Conservation (phyloP, 768 basidiomycete genomes). For the Boletus rubescentipes region DNA sequence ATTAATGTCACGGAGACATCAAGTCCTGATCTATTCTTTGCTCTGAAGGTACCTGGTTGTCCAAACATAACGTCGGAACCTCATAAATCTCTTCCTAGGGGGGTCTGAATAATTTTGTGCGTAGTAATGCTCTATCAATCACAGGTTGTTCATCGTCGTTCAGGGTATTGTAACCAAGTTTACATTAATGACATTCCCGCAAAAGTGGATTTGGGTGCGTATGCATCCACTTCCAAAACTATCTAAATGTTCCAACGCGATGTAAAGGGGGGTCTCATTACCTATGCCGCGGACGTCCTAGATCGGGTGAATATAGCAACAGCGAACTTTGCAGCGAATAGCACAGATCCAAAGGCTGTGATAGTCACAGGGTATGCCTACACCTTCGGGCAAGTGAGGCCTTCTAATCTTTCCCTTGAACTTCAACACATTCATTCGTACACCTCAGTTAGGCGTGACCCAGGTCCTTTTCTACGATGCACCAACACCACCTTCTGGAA, state of each 20-base stretch:
- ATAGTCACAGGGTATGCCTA: slow-evolving; percentile 45
- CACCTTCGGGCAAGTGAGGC: not conserved
- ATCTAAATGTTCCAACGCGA: not conserved
- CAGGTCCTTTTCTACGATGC: slow-evolving; percentile 55
- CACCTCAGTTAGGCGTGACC: slow-evolving; percentile 11
- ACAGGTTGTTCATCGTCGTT: not conserved
- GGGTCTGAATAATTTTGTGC: slow-evolving; percentile 58
- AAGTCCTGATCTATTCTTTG: slow-evolving; percentile 42
- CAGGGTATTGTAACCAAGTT: slow-evolving; percentile 60
- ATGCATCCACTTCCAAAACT: not conserved
- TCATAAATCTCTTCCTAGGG: slow-evolving; percentile 37
- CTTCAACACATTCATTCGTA: not conserved
- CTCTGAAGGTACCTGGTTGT: slow-evolving; percentile 35
- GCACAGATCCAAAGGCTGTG: slow-evolving; percentile 14
- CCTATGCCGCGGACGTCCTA: slow-evolving; percentile 10
- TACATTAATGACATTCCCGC: slow-evolving; percentile 51
- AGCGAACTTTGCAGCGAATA: slow-evolving; percentile 9
- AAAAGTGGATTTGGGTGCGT: slow-evolving; percentile 56
- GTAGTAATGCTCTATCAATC: not conserved
- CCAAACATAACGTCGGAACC: not conserved
- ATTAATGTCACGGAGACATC: slow-evolving; percentile 31
- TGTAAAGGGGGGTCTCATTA: slow-evolving; percentile 47
- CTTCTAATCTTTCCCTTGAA: not conserved
- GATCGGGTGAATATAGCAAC: slow-evolving; percentile 9
- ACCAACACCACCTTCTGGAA: slow-evolving; percentile 22